These are phyloP conservation scores for Eucalyptus microcorys DNA, from an alignment of 345 rosid genomes.

Conservation along the genomic window DNA sequence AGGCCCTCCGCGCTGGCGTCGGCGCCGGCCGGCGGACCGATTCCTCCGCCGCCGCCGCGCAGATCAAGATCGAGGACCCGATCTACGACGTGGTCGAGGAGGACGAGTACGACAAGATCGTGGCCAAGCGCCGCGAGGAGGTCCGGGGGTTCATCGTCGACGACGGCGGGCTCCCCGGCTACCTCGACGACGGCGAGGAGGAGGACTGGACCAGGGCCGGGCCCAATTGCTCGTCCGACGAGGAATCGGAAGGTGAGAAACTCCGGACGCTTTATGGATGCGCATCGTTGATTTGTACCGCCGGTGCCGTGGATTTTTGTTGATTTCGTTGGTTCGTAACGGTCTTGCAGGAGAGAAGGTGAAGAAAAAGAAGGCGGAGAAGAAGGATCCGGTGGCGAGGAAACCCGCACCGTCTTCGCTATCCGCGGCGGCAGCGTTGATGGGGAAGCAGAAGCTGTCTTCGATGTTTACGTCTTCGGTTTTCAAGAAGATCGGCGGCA, in stretches of 20 bases:
- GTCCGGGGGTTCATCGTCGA: conserved; percentile 66
- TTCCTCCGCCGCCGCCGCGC: conserved; percentile 12
- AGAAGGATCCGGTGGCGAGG: conserved; percentile 35
- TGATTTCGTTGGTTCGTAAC: neutral
- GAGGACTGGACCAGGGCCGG: conserved; percentile 81
- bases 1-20: conserved; percentile 54
- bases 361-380: conserved; percentile 44
- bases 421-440: conserved; percentile 71
- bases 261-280: neutral
- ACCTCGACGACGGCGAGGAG: conserved; percentile 77
- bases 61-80: conserved; percentile 57
- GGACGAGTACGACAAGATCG: conserved; percentile 64
- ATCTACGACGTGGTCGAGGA: conserved; percentile 71
- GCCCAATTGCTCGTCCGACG: conserved; percentile 52
- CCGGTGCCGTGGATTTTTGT: neutral
- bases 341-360: conserved; percentile 3
- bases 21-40: conserved; percentile 47
- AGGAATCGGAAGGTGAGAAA: conserved; percentile 15
- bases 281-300: neutral
- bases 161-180: conserved; percentile 71
- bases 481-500: conserved; percentile 47
- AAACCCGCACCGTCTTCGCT: conserved; percentile 42
- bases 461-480: conserved; percentile 70
- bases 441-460: conserved; percentile 78
- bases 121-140: conserved; percentile 70